These are phyloP conservation scores for Candida arabinofermentans DNA, from an alignment of 805 yeast species.

Conservation along the genomic window DNA sequence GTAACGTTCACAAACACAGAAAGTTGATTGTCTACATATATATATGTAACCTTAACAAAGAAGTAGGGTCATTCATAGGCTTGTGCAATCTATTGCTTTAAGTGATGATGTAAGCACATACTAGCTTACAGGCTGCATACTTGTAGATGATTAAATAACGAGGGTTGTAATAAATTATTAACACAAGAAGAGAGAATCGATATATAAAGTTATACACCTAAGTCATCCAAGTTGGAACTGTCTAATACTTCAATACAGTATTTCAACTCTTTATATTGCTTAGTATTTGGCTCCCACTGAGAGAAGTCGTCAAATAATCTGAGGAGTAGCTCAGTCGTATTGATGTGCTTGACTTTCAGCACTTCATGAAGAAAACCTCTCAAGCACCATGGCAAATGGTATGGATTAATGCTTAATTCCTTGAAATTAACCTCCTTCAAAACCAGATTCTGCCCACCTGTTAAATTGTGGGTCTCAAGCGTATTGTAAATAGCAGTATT, in stretches of 20 bases:
- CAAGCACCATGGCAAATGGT: slow-evolving; percentile 88
- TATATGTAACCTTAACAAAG: no score
- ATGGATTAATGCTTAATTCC: slow-evolving; percentile 71
- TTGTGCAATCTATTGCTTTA: no score
- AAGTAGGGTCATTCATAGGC: no score
- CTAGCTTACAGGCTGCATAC: no score
- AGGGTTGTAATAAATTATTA: no score
- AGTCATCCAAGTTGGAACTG: slow-evolving; percentile 12
- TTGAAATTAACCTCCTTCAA: slow-evolving; percentile 33
- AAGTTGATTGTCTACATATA: no score
- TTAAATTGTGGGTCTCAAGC: slow-evolving; percentile 67
- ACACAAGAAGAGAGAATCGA: background rate
- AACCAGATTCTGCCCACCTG: slow-evolving; percentile 34
- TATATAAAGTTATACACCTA: slow-evolving; percentile 5
- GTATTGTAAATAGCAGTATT: slow-evolving; percentile 68
- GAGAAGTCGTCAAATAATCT: slow-evolving; percentile 56
- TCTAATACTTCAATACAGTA: slow-evolving; percentile 39
- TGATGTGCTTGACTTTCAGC: slow-evolving; percentile 41
- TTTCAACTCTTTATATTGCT: slow-evolving; percentile 75
- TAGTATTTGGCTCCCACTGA: slow-evolving; percentile 78
- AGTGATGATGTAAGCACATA: no score
- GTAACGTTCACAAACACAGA: no score
- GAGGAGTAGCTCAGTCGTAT: slow-evolving; percentile 43
- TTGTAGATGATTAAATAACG: no score
- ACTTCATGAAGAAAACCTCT: slow-evolving; percentile 74